Conservation (phyloP, 306 rosid species). For the Corylus americana region DNA sequence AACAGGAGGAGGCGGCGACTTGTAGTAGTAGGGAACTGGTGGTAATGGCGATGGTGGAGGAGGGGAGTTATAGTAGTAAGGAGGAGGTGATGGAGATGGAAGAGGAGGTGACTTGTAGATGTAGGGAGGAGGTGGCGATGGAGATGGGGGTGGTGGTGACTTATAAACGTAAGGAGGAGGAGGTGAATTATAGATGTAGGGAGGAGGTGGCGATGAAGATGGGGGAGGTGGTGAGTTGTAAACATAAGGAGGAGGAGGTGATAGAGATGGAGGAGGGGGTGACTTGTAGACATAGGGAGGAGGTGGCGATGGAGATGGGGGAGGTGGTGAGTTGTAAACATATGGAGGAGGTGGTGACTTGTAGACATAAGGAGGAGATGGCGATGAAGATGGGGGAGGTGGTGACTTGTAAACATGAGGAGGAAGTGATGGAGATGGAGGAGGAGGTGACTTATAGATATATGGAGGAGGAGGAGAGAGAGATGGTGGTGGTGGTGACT, state of each 20-base stretch:
- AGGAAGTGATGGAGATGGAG: background rate
- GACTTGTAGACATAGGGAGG: no score
- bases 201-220: background rate
- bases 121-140: constrained; percentile 24
- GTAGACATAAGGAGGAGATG: background rate
- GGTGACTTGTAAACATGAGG: background rate
- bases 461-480: background rate
- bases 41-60: background rate
- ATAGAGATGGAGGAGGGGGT: background rate
- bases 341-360: no score
- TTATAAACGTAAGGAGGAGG: background rate
- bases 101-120: constrained; percentile 19
- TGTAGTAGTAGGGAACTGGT: background rate
- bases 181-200: constrained; percentile 9
- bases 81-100: constrained; percentile 5
- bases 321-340: background rate
- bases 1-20: constrained; percentile 22
- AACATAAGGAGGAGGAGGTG: background rate
- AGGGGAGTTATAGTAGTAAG: background rate
- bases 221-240: background rate
- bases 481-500: background rate
- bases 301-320: background rate
- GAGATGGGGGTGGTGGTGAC: background rate
- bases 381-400: background rate
- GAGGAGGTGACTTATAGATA: background rate